Conservation (phyloP, 495 filamentous ascomycete genomes). For the Neurospora pannonica region DNA sequence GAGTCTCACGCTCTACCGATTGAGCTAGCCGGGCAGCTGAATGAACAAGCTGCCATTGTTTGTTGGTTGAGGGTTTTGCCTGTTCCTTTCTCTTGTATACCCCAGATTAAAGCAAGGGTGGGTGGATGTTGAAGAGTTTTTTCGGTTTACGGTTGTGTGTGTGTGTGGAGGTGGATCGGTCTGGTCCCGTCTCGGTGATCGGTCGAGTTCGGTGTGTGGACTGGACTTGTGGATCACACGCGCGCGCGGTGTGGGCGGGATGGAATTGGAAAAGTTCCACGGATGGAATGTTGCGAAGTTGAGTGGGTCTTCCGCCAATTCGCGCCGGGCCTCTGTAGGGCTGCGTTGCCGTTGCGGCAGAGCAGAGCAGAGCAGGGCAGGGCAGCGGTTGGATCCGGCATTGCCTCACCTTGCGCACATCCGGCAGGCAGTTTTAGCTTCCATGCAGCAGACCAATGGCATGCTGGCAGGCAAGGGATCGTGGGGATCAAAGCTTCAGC, state of each 20-base stretch:
- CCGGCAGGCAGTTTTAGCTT: neutral
- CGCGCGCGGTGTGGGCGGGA: neutral
- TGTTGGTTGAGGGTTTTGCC: neutral
- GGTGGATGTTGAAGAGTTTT: neutral
- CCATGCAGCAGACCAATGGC: neutral
- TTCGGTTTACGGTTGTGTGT: neutral
- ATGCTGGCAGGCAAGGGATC: neutral
- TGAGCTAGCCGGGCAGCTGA: slow-evolving; percentile 45
- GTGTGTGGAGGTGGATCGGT: neutral
- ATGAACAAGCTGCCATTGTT: neutral
- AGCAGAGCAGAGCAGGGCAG: neutral
- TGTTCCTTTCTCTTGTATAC: neutral
- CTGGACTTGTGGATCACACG: neutral
- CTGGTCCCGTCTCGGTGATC: neutral
- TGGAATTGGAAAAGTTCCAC: neutral
- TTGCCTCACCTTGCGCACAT: neutral
- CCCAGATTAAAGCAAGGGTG: neutral
- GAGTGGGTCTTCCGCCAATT: neutral
- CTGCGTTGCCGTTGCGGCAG: neutral
- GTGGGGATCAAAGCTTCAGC: neutral
- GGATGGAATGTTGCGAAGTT: neutral
- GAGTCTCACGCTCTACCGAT: slow-evolving; percentile 69
- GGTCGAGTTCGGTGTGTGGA: neutral
- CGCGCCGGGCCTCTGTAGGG: neutral
- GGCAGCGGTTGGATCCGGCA: neutral